A percentile compares a stretch with the other conserved stretches of the same genome.
phyloP scores from a whole-genome alignment of 164 flowering plant genomes.

The Vitis rupestris region DNA sequence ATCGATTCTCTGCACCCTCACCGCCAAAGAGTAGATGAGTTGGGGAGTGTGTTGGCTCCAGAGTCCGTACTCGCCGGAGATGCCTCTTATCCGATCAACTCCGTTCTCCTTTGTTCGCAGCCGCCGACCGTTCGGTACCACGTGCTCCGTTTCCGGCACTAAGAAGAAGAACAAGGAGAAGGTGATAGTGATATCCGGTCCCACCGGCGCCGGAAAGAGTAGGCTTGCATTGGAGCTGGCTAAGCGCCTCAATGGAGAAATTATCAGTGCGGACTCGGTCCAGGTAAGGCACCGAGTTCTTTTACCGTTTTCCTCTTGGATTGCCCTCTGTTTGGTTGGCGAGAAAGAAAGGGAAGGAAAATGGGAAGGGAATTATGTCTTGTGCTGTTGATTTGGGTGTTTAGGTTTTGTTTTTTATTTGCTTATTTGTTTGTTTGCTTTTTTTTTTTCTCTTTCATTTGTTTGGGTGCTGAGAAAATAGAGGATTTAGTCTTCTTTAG shows the following conservation, averaged over 20 bases:
- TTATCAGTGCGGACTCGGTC: slow-evolving; percentile 94
- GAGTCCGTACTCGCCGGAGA: not conserved
- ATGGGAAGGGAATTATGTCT: not conserved
- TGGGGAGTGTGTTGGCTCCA: slow-evolving; percentile 15
- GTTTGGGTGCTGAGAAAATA: not conserved
- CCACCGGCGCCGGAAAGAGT: slow-evolving; percentile 91
- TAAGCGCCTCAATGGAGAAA: slow-evolving; percentile 86
- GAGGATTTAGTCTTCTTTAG: not conserved
- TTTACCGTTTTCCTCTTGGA: not conserved
- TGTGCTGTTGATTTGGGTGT: not conserved
- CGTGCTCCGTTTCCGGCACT: slow-evolving; percentile 24
- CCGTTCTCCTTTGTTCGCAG: slow-evolving; percentile 2
- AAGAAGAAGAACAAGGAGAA: slow-evolving; percentile 44
- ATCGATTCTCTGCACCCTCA: too few species aligned
- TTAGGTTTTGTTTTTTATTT: too few species aligned
- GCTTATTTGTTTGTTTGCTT: too few species aligned
- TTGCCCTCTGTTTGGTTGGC: slow-evolving; percentile 3
- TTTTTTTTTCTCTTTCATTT: too few species aligned
- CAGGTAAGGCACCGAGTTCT: slow-evolving; percentile 46
- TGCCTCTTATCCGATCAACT: slow-evolving; percentile 4
- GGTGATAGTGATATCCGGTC: slow-evolving; percentile 91
- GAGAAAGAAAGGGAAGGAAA: not conserved
- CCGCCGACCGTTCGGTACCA: slow-evolving; percentile 20
- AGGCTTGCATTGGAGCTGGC: slow-evolving; percentile 85
- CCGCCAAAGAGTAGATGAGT: slow-evolving; percentile 2